Conservation (phyloP, 805 yeast genomes). For the Metschnikowia dekortorum region DNA sequence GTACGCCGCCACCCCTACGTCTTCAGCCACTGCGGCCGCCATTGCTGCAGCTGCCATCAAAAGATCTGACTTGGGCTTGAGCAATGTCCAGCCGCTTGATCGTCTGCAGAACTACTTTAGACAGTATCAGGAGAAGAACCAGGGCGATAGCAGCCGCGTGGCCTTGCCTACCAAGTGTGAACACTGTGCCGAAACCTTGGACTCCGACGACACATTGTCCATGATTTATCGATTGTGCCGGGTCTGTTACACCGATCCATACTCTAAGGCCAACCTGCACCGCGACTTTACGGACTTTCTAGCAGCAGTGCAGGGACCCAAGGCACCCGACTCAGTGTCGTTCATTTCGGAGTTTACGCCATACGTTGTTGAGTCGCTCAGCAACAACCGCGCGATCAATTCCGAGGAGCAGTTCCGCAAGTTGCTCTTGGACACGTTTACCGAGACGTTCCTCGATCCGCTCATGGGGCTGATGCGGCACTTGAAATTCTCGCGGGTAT, state of each 20-base stretch:
- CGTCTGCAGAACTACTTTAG: slow-evolving; percentile 14
- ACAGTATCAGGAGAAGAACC: slow-evolving; percentile 16
- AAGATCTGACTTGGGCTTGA: slow-evolving; percentile 10
- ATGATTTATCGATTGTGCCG: slow-evolving; percentile 26
- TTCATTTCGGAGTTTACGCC: slow-evolving; percentile 16
- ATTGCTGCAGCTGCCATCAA: slow-evolving; percentile 17
- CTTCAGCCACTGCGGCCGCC: slow-evolving; percentile 15
- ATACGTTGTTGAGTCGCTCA: slow-evolving; percentile 20
- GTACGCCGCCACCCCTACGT: slow-evolving; percentile 4
- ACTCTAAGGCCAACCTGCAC: slow-evolving; percentile 22
- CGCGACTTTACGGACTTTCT: slow-evolving; percentile 27
- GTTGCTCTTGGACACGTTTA: slow-evolving; percentile 30
- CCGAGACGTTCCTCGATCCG: slow-evolving; percentile 36
- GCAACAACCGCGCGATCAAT: slow-evolving; percentile 19
- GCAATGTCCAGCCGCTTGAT: slow-evolving; percentile 8
- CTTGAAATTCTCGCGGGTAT: slow-evolving; percentile 25
- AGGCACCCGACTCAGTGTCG: slow-evolving; percentile 12
- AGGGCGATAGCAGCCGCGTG: slow-evolving; percentile 16
- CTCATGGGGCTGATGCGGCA: slow-evolving; percentile 32
- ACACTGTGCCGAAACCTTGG: slow-evolving; percentile 23
- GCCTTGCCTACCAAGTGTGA: slow-evolving; percentile 23
- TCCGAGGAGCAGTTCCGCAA: slow-evolving; percentile 35
- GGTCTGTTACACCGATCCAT: slow-evolving; percentile 29
- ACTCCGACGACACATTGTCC: slow-evolving; percentile 22
- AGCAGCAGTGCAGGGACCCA: slow-evolving; percentile 18